Conservation (phyloP, 2,329 filamentous ascomycete species). For the Torrubiella hemipterigena region DNA sequence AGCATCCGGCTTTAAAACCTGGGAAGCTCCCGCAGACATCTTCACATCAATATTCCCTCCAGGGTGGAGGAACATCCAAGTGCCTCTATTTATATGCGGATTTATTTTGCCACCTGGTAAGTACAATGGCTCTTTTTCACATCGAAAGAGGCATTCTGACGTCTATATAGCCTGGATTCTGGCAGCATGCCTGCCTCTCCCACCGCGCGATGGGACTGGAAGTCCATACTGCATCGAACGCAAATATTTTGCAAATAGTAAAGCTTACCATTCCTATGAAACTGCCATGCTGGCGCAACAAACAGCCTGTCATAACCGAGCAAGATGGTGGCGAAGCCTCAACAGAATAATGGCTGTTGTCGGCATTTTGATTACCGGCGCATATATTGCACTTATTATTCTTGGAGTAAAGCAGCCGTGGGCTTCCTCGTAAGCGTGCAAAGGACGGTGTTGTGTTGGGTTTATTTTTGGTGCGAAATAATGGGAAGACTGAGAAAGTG, state of each 20-base stretch:
- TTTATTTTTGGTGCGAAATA: too few species aligned
- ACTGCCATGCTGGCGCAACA: too few species aligned
- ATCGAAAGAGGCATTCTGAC: slow-evolving; percentile 12
- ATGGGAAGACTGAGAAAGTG: too few species aligned
- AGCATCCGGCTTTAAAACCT: slow-evolving; percentile 46
- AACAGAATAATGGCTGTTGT: slow-evolving; percentile 47
- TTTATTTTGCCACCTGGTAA: slow-evolving; percentile 66
- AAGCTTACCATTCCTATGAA: too few species aligned
- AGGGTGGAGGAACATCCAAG: slow-evolving; percentile 58
- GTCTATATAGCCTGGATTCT: slow-evolving; percentile 58
- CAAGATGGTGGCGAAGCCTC: slow-evolving; percentile 47
- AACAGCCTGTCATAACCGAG: slow-evolving; percentile 35
- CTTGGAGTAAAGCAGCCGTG: slow-evolving; percentile 40
- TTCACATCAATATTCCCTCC: slow-evolving; percentile 51
- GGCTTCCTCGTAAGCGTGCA: too few species aligned
- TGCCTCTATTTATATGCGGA: slow-evolving; percentile 62
- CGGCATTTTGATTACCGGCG: slow-evolving; percentile 40
- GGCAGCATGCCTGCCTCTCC: slow-evolving; percentile 62
- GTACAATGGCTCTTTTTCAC: slow-evolving; percentile 14
- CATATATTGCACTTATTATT: slow-evolving; percentile 37
- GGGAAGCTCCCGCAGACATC: slow-evolving; percentile 61
- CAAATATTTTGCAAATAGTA: too few species aligned
- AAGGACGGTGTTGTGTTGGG: too few species aligned
- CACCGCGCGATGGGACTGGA: too few species aligned
- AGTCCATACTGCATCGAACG: too few species aligned